Evolutionary conservation across 345 rosid genomes (phyloP).

Genomic region (thale cress (Arabidopsis thaliana)): TAIR10.1 NC_003076.8:57501-58000

Average conservation of each 20-base stretch:
- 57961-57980: slow-evolving; percentile 19
- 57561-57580: neutral
- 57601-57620: neutral
- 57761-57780: slow-evolving; percentile 1
- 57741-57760: neutral
- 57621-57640: neutral
- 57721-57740: neutral
- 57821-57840: neutral
- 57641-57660: neutral
- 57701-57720: neutral
- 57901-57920: no score
- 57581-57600: neutral
- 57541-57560: slow-evolving; percentile 2
- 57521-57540: neutral
- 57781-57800: slow-evolving; percentile 7
- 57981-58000: slow-evolving; percentile 3
- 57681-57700: neutral
- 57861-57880: neutral
- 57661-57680: slow-evolving; percentile 20
- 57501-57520: neutral
- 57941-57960: neutral
- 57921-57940: no score
- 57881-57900: neutral
- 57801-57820: neutral
- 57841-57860: no score